Percentiles rank a stretch among this genome's conserved stretches.
These are phyloP conservation scores for Fusarium verticillioides DNA, from an alignment of 2,329 filamentous ascomycete species.

Conservation along the genomic window DNA sequence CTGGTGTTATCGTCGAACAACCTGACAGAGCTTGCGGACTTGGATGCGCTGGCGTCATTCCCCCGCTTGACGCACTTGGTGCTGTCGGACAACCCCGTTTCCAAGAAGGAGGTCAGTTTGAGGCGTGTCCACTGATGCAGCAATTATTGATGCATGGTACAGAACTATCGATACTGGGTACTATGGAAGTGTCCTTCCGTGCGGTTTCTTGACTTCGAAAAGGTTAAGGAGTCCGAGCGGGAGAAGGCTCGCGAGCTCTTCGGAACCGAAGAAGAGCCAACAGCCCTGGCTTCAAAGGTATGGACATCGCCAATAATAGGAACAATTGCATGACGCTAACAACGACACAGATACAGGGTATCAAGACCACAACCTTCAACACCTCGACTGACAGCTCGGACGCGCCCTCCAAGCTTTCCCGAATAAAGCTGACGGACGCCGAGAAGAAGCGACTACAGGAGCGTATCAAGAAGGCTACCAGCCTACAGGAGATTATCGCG, in stretches of 20 bases:
- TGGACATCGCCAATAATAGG: not conserved
- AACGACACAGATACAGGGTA: constrained; percentile 74
- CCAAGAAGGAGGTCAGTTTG: constrained; percentile 85
- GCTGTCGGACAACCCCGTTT: constrained; percentile 87
- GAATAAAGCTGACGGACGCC: constrained; percentile 85
- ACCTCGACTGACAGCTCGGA: constrained; percentile 57
- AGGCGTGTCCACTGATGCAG: not conserved
- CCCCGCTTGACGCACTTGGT: constrained; percentile 80
- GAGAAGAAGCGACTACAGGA: constrained; percentile 89
- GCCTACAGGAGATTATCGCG: constrained; percentile 86
- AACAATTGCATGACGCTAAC: constrained; percentile 16
- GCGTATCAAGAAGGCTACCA: constrained; percentile 88
- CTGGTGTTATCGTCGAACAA: constrained; percentile 87
- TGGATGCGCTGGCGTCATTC: constrained; percentile 81
- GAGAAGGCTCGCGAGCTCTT: constrained; percentile 82
- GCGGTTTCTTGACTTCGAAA: constrained; percentile 91
- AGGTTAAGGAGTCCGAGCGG: constrained; percentile 89
- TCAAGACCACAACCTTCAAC: constrained; percentile 82
- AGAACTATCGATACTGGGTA: constrained; percentile 94
- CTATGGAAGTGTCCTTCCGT: constrained; percentile 87
- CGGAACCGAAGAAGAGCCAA: constrained; percentile 80
- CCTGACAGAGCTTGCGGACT: constrained; percentile 83
- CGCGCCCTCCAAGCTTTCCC: constrained; percentile 71
- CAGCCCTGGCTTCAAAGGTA: constrained; percentile 80
- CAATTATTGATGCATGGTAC: constrained; percentile 7